phyloP scores from a whole-genome alignment of 805 yeast genomes.

The Wickerhamiella lipophila region DNA sequence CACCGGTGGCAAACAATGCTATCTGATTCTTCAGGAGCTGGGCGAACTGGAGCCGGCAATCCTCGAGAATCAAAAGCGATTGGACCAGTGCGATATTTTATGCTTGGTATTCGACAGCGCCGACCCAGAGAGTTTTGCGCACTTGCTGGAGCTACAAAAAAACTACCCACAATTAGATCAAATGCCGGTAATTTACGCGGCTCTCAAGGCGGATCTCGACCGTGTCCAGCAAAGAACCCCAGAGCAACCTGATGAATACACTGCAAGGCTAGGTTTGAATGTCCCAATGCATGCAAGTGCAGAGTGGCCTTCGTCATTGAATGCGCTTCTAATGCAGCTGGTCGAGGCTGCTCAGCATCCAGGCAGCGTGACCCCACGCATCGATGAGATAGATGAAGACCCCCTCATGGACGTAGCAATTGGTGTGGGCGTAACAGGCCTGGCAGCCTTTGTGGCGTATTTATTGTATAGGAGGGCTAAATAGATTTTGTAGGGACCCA shows the following conservation, averaged over 20 bases:
- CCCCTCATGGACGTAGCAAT: slow-evolving; percentile 4
- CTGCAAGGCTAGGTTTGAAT: slow-evolving; percentile 48
- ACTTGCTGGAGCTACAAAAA: slow-evolving; percentile 56
- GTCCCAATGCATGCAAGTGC: slow-evolving; percentile 88
- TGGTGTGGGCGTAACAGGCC: not conserved
- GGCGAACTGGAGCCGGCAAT: slow-evolving; percentile 80
- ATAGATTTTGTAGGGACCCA: not conserved
- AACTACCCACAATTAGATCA: slow-evolving; percentile 45
- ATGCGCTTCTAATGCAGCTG: slow-evolving; percentile 72
- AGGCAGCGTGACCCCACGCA: slow-evolving; percentile 44
- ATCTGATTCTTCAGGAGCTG: slow-evolving; percentile 76
- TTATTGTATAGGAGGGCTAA: not conserved
- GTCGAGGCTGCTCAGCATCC: slow-evolving; percentile 84
- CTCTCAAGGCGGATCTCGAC: slow-evolving; percentile 88
- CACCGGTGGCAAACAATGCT: slow-evolving; percentile 91
- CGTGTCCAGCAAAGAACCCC: slow-evolving; percentile 85
- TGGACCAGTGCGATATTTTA: slow-evolving; percentile 81
- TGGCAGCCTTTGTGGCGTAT: slow-evolving; percentile 2
- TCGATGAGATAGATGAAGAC: slow-evolving; percentile 10
- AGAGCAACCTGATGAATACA: slow-evolving; percentile 76
- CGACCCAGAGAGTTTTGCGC: slow-evolving; percentile 88
- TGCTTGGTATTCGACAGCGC: slow-evolving; percentile 89
- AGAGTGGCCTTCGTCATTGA: slow-evolving; percentile 74
- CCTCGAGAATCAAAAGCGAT: slow-evolving; percentile 50
- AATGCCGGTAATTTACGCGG: slow-evolving; percentile 79